Conservation (phyloP, 495 filamentous ascomycete species). For the Penicillium robsamsonii region DNA sequence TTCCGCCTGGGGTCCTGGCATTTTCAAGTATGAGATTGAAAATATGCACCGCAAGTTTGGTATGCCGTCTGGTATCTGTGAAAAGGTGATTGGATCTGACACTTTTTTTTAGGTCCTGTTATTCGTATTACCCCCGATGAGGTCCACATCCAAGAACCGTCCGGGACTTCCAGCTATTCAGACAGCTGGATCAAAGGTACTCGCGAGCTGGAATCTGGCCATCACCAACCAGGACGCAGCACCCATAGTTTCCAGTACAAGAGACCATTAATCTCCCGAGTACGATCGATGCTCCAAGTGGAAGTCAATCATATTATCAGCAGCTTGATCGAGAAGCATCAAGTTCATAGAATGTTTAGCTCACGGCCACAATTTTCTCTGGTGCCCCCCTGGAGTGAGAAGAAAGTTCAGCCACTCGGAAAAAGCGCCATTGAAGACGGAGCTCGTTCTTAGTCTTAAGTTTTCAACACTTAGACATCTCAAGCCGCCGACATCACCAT, state of each 20-base stretch:
- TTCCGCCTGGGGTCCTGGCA: slow-evolving; percentile 36
- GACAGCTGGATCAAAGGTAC: slow-evolving; percentile 26
- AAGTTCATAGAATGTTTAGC: slow-evolving; percentile 15
- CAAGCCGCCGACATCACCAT: background rate
- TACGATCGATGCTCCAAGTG: slow-evolving; percentile 21
- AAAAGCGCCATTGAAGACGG: slow-evolving; percentile 19
- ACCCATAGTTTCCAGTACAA: slow-evolving; percentile 11
- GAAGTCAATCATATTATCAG: slow-evolving; percentile 22
- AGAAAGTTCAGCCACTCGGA: slow-evolving; percentile 1
- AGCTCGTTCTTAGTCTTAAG: slow-evolving; percentile 1
- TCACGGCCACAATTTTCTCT: slow-evolving; percentile 3
- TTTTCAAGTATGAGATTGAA: slow-evolving; percentile 42
- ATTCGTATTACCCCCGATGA: slow-evolving; percentile 31
- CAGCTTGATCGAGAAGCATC: slow-evolving; percentile 18
- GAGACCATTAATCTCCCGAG: slow-evolving; percentile 19
- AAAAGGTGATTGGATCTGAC: background rate
- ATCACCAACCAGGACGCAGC: slow-evolving; percentile 4
- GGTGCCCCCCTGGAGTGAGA: background rate
- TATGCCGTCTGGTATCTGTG: slow-evolving; percentile 4
- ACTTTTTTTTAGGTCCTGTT: slow-evolving; percentile 19
- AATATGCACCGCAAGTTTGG: slow-evolving; percentile 45
- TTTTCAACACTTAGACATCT: background rate
- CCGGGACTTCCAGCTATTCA: slow-evolving; percentile 8
- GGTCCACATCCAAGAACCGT: slow-evolving; percentile 23
- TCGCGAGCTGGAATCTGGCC: slow-evolving; percentile 2